These are phyloP conservation scores for Aristolochia fimbriata DNA, from an alignment of 164 flowering plant genomes.

Conservation along the genomic window DNA sequence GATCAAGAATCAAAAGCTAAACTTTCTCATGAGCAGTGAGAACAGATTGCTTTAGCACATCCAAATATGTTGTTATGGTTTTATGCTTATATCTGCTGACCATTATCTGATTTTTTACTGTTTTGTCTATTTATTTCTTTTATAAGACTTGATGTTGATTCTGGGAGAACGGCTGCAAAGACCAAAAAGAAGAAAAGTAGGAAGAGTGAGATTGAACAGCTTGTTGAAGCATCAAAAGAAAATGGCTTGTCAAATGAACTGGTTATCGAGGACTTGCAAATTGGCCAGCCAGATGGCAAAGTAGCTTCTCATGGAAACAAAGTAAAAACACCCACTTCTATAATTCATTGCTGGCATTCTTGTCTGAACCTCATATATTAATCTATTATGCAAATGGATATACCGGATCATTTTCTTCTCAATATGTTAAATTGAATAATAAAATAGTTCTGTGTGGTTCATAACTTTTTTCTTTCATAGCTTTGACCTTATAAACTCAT, in stretches of 20 bases:
- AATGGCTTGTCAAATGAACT: slow-evolving; percentile 71
- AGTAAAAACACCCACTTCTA: slow-evolving; percentile 22
- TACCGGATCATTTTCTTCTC: background rate
- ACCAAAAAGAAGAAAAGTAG: background rate
- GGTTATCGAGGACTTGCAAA: slow-evolving; percentile 61
- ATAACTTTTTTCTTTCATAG: background rate
- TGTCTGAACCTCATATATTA: background rate
- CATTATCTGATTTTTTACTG: background rate
- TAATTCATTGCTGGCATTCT: background rate
- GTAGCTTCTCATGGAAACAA: slow-evolving; percentile 70
- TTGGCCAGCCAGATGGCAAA: slow-evolving; percentile 89
- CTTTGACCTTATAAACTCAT: too few species aligned
- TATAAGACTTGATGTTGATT: background rate
- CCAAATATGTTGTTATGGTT: background rate
- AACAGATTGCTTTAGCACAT: background rate
- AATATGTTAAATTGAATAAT: background rate
- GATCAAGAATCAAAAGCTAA: too few species aligned
- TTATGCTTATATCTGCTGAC: too few species aligned
- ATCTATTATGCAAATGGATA: background rate
- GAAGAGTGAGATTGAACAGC: background rate
- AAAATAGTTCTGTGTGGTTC: background rate
- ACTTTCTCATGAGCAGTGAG: background rate
- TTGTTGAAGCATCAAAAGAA: slow-evolving; percentile 16
- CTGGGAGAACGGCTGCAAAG: background rate
- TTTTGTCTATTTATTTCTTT: background rate